Evolutionary conservation across 176 grass and related monocot genomes (phyloP), one percentile per base, ranked within the genome.

Genomic region (Poa annua): DNA sequence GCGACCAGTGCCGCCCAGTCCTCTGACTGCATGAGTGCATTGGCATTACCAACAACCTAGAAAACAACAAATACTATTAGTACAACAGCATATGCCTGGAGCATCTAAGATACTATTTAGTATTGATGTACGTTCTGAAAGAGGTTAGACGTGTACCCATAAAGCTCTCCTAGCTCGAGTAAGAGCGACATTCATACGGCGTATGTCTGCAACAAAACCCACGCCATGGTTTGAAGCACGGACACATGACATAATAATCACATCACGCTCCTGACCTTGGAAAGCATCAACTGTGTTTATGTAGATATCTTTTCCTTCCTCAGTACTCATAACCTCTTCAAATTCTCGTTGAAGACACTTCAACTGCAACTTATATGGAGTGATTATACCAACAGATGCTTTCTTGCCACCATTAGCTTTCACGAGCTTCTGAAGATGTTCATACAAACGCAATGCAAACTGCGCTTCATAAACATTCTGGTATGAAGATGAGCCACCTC

Each of bases 201-300:
- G 89, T 83, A 99, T 96, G 79, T 99, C 97, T 78, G 97, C 93
- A 84, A 99, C 97, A 86, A 99, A 99, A 49, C 97, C 97, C 44
- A 99, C 97, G 26, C 97, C 97, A 84, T 96, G 93, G 66, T 85
- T 94, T 66, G 97, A 99, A 35, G 97, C 97, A 72, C 97, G 91
- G 51, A 99, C 97, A 5, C 97, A 99, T 36, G 97, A 99, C 97
- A 99, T 99, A 64, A 99, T 99, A 78, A 99, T 96, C 38, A 99
- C 75, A 79, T 99, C 97, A 61, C 97, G 93, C 85, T 99, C 97
- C 86, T 99, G 97, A 5, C 97, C 97, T 80, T 99, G 97, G 82
- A 99, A 99, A 80, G 97, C 97, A 94, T 99, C 97, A 39, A 99
- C 93, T 32, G 97, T 99, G 64, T 99, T 99, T 79, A 99, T 99